Percentiles rank a stretch among this genome's conserved stretches.
phyloP scores from a whole-genome alignment of 2,329 filamentous ascomycete genomes.

The Phoma herbarum region DNA sequence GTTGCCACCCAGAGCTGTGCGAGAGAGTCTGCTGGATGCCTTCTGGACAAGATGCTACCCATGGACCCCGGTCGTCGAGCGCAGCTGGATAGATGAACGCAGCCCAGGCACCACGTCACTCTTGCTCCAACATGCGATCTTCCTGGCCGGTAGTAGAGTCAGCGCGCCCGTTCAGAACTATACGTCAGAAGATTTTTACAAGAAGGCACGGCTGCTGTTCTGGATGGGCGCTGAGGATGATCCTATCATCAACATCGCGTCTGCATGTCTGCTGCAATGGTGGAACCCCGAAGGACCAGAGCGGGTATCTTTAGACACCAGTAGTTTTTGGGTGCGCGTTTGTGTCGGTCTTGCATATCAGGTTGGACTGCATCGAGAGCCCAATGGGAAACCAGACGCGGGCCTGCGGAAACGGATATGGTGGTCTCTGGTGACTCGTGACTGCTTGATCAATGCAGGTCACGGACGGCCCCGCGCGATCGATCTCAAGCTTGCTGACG shows the following conservation, averaged over 20 bases:
- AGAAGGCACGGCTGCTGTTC: constrained; percentile 45
- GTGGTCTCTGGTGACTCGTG: constrained; percentile 56
- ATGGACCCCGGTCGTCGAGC: constrained; percentile 55
- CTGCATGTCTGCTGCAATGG: constrained; percentile 54
- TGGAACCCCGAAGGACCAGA: constrained; percentile 56
- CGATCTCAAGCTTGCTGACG: constrained; percentile 53
- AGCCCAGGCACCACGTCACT: constrained; percentile 39
- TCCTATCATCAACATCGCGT: constrained; percentile 53
- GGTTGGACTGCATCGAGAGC: constrained; percentile 56
- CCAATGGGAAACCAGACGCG: constrained; percentile 45
- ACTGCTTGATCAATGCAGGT: constrained; percentile 54
- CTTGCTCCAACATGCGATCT: constrained; percentile 51
- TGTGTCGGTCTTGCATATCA: constrained; percentile 56
- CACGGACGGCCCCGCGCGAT: constrained; percentile 54
- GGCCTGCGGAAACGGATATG: constrained; percentile 52
- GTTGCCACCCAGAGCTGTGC: constrained; percentile 43
- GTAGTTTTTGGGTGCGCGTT: constrained; percentile 56
- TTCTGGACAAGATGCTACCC: constrained; percentile 54
- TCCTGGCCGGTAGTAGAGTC: constrained; percentile 55
- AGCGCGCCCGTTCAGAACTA: constrained; percentile 48
- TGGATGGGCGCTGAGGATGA: constrained; percentile 50
- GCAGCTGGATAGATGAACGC: constrained; percentile 50
- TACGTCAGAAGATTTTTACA: constrained; percentile 46
- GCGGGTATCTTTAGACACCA: constrained; percentile 54
- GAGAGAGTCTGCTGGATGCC: constrained; percentile 50